phyloP scores from a whole-genome alignment of 2,329 filamentous ascomycete species.

The Neopestalotiopsis clavispora region DNA sequence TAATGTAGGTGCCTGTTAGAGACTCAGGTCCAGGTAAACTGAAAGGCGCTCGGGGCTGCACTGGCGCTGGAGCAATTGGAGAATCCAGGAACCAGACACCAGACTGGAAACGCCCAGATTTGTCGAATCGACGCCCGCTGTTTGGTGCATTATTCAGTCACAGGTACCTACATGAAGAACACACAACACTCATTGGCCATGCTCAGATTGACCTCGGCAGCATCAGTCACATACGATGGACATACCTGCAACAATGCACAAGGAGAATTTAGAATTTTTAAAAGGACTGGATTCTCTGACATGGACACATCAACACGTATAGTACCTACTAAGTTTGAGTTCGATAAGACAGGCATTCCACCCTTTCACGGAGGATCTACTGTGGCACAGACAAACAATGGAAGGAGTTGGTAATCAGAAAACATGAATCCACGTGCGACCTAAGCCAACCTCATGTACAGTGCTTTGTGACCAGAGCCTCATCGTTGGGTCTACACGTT shows the following conservation, averaged over 20 bases:
- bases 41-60: neutral
- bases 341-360: neutral
- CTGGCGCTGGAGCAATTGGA: neutral
- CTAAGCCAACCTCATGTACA: neutral
- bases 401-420: neutral
- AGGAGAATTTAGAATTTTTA: too few relatives aligned
- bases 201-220: neutral
- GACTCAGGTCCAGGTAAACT: too few relatives aligned
- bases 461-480: neutral
- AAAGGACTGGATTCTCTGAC: neutral
- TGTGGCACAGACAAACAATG: neutral
- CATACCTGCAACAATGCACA: neutral
- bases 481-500: neutral
- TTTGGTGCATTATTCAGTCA: slow-evolving; percentile 3
- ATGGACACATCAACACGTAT: neutral
- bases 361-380: neutral
- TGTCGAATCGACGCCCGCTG: neutral
- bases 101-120: neutral
- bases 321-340: too few relatives aligned
- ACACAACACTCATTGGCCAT: neutral
- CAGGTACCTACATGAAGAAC: neutral
- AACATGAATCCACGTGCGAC: neutral
- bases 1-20: neutral
- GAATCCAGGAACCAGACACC: neutral
- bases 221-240: neutral